These are phyloP conservation scores for Scleroderma citrinum DNA, from an alignment of 768 basidiomycete species.

Conservation along the genomic window DNA sequence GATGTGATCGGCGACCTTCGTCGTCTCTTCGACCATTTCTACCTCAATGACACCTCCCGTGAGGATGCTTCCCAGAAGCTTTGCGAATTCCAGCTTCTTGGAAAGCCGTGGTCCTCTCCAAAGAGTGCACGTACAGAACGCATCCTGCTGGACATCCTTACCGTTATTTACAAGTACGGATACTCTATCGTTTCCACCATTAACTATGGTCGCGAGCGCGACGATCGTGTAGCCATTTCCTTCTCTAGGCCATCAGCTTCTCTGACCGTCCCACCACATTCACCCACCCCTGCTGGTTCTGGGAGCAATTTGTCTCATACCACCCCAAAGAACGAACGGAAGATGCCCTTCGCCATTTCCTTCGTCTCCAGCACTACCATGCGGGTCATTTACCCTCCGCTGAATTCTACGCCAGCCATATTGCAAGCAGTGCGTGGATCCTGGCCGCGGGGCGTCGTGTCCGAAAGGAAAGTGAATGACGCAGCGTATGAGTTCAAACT, in stretches of 20 bases:
- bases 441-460: conserved; percentile 76
- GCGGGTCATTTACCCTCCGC: conserved; percentile 72
- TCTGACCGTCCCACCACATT: conserved; percentile 33
- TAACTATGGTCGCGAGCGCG: conserved; percentile 72
- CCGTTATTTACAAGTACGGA: conserved; percentile 56
- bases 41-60: conserved; percentile 39
- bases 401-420: conserved; percentile 72
- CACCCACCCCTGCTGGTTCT: conserved; percentile 36
- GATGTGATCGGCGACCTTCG: conserved; percentile 48
- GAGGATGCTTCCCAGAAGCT: conserved; percentile 55
- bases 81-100: conserved; percentile 60
- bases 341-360: conserved; percentile 64
- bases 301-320: conserved; percentile 33
- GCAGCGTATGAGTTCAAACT: conserved; percentile 75
- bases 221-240: conserved; percentile 65
- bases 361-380: conserved; percentile 62
- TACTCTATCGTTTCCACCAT: conserved; percentile 61
- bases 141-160: conserved; percentile 61
- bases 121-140: conserved; percentile 63
- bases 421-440: conserved; percentile 71
- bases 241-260: conserved; percentile 49
- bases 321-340: conserved; percentile 27
- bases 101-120: conserved; percentile 68
- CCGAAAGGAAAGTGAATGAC: conserved; percentile 69
- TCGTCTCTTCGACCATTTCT: conserved; percentile 45